A percentile compares a stretch with the other conserved stretches of the same genome.
Evolutionary conservation across 1,139 yeast species (phyloP).

Genomic region (Geotrichum bryndzae): DNA sequence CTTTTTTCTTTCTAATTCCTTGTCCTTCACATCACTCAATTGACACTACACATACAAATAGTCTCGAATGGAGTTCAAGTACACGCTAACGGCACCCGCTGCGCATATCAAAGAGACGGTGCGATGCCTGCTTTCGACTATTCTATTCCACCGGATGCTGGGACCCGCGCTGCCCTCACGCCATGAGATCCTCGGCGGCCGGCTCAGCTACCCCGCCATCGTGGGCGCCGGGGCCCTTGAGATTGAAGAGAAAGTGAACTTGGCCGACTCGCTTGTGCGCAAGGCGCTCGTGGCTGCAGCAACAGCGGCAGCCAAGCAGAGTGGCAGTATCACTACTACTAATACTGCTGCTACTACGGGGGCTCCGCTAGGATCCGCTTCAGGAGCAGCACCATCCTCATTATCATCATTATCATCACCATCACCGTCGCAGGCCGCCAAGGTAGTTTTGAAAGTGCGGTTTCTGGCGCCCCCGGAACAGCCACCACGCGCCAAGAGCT

Average conservation of each 20-base stretch:
- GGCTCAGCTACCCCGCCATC: constrained; percentile 33
- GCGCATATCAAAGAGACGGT: constrained; percentile 35
- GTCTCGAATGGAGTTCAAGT: constrained; percentile 31
- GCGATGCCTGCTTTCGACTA: constrained; percentile 49
- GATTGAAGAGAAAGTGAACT: constrained; percentile 29
- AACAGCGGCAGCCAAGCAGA: constrained; percentile 12
- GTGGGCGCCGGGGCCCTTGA: constrained; percentile 24
- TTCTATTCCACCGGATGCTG: constrained; percentile 64
- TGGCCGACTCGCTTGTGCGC: constrained; percentile 21
- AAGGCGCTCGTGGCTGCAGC: constrained; percentile 18
- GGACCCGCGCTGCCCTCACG: constrained; percentile 58
- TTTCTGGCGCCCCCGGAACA: not conserved
- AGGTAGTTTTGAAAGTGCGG: not conserved
- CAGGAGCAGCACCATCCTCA: not conserved
- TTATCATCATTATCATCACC: not conserved
- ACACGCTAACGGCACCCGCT: constrained; percentile 36
- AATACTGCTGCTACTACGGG: not conserved
- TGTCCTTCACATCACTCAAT: not conserved
- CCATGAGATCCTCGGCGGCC: constrained; percentile 37
- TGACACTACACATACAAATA: no score
- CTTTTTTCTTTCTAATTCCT: not conserved
- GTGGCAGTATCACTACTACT: not conserved
- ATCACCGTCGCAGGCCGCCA: not conserved
- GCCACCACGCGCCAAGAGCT: not conserved
- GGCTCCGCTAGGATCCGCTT: not conserved